Evolutionary conservation across 2,329 filamentous ascomycete species (phyloP), one percentile per base, ranked within the genome.

Genomic region (Didymella arachidicola): DNA sequence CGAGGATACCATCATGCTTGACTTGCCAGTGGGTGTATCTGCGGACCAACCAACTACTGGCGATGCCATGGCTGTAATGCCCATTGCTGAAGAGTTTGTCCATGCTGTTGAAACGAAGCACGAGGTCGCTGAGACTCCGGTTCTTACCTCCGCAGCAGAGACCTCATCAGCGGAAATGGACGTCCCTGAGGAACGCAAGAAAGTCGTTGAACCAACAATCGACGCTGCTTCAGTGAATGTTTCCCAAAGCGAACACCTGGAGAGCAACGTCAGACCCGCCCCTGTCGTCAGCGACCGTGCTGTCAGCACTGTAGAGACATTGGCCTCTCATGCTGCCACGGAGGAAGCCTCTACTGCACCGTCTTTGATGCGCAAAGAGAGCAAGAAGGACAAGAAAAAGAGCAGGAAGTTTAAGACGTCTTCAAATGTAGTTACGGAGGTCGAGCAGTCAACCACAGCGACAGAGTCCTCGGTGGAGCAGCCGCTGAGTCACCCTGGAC

Each of bases 371-470:
- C 67, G 55, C 25, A 67, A 67, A 49, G 66, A 66, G 48, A 74
- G 66, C 57, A 73, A 75, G 57, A 72, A 71, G 41, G 69, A 70
- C 30, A 71, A 71, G 53, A 70, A 72, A 57, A 77, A 74, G 57
- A 65, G 53, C 27, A 66, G 67, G 36, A 70, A 72, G 42, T 62
- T 60, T 22, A 48, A 22, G 7, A 2, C 30, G 1, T 29, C 41
- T 26, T 38, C 49, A n/a, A 39, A 60, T 14, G 18, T 27, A 36
- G 39, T 53, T 16, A 22, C 29, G 2, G 36, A 34, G 11, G 22
- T 41, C n/a, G 53, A 62, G 22, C 53, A 22, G 4, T 7, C 51
- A 19, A 22, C 12, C 18, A 34, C 59, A 7, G 14, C 14, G 14
- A 18, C 29, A 19, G 25, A 52, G 3, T 39, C 46, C 4, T 38